A percentile compares a stretch with the other conserved stretches of the same genome.
Conservation (phyloP, 495 filamentous ascomycete species). For the Aspergillus campestris region DNA sequence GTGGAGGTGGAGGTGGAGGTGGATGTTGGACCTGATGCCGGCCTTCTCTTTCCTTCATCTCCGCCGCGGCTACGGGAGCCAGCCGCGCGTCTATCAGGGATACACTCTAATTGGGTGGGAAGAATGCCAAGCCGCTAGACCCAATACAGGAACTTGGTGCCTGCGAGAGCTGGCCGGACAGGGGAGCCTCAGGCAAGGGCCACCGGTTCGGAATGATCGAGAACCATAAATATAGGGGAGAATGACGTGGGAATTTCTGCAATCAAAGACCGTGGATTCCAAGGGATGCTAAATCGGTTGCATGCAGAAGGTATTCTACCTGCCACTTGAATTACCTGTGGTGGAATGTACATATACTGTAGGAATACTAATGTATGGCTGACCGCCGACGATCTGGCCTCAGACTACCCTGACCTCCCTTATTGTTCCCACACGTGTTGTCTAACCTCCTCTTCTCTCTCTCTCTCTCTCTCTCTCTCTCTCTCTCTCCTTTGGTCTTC, state of each 20-base stretch:
- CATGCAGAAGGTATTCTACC: background rate
- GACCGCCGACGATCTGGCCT: constrained; percentile 28
- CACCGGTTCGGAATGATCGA: background rate
- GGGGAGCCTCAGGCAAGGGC: background rate
- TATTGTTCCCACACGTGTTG: constrained; percentile 16
- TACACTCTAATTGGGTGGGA: too few species aligned
- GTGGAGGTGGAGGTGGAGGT: background rate
- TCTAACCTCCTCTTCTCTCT: constrained; percentile 14
- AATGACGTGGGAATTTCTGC: background rate
- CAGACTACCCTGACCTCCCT: constrained; percentile 22
- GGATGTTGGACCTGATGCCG: background rate
- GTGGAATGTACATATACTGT: background rate
- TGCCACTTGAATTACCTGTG: background rate
- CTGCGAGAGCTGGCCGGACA: too few species aligned
- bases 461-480: constrained; percentile 12
- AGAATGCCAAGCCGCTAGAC: too few species aligned
- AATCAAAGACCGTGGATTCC: background rate
- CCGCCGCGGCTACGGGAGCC: too few species aligned
- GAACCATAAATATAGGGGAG: background rate
- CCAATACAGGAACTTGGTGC: too few species aligned
- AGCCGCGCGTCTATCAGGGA: too few species aligned
- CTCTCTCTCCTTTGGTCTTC: constrained; percentile 4
- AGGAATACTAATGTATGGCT: constrained; percentile 1
- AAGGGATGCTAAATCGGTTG: background rate
- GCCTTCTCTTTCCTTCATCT: too few species aligned